phyloP scores from a whole-genome alignment of 805 yeast genomes.

The Lipomyces sp. region DNA sequence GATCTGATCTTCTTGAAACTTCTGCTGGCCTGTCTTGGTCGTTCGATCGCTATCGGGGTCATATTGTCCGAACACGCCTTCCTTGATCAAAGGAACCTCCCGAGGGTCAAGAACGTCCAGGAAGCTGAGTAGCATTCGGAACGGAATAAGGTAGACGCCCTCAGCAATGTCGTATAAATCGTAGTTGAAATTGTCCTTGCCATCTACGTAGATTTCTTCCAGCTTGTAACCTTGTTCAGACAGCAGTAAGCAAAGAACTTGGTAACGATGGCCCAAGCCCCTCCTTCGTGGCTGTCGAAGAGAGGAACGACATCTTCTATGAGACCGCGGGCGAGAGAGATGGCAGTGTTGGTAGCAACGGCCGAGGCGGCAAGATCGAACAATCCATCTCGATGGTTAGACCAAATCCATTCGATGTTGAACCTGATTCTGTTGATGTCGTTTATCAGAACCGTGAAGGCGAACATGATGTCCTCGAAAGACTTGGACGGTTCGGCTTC shows the following conservation, averaged over 20 bases:
- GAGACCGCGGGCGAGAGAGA: slow-evolving; percentile 1
- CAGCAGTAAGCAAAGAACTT: not conserved
- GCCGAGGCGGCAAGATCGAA: not conserved
- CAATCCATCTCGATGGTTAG: not conserved
- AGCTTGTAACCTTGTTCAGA: not conserved
- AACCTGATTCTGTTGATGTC: not conserved
- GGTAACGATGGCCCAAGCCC: not conserved
- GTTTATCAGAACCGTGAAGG: not conserved
- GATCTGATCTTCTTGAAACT: too few species aligned
- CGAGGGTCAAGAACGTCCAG: not conserved
- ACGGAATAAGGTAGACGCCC: not conserved
- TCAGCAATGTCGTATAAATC: not conserved
- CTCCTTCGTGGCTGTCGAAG: not conserved
- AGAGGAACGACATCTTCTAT: not conserved
- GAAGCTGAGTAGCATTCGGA: not conserved
- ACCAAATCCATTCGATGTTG: not conserved
- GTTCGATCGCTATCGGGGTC: too few species aligned
- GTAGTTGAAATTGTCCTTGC: not conserved
- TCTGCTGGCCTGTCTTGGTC: too few species aligned
- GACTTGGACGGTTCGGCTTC: not conserved
- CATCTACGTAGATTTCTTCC: not conserved
- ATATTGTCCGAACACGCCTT: too few species aligned
- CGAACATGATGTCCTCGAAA: not conserved
- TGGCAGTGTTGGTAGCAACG: not conserved
- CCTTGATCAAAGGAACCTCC: too few species aligned